Base-by-base conservation (phyloP, 495 filamentous ascomycete genomes). In the Penicillium coffeae region DNA sequence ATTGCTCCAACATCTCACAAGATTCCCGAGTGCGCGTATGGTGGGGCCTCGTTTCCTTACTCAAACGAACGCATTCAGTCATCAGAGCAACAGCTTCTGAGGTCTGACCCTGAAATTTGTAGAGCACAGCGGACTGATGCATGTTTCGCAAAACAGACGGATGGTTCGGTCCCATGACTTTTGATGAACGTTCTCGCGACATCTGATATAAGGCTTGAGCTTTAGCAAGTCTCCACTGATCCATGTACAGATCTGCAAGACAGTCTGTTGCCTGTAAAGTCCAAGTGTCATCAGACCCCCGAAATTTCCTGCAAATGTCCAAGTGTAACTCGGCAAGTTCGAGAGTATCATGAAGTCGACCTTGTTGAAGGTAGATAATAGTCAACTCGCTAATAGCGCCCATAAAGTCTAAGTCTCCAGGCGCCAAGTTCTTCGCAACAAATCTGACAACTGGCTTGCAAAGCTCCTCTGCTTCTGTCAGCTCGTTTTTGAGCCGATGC, bases 31-130 rank as follows among this genome's bases (percentile, higher is more conserved):
- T 43, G 3, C n/a, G 7, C 6, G 22, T 18, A 30, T 50, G 39
- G 30, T 35, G 20, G 8, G 33, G 13, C 38, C 38, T 15, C 1
- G 10, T 12, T 2, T 22, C 18, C 39, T 34, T 39, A 8, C 30
- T 5, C 14, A 50, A 13, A 8, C 19, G 8, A 37, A 8, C 25
- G 19, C 47, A 50, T 33, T 50, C 40, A 1, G 18, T 37, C 30
- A 50, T 42, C 25, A 50, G 18, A 15, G 19, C 6, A 3, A 42
- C 10, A 8, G 47, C 47, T 4, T 50, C 39, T 7, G 18, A 16
- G n/a, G 42, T 16, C 35, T 20, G 25, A 1, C 20, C 16, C 21
- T 47, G 50, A 1, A 34, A 14, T 39, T 42, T 48, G 19, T n/a
- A 21, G n/a, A 33, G 13, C 34, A 21, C 7, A 7, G 45, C 45